Percentiles rank a stretch among this genome's conserved stretches.
phyloP scores from a whole-genome alignment of 345 rosid species.

The Garcia nutans region DNA sequence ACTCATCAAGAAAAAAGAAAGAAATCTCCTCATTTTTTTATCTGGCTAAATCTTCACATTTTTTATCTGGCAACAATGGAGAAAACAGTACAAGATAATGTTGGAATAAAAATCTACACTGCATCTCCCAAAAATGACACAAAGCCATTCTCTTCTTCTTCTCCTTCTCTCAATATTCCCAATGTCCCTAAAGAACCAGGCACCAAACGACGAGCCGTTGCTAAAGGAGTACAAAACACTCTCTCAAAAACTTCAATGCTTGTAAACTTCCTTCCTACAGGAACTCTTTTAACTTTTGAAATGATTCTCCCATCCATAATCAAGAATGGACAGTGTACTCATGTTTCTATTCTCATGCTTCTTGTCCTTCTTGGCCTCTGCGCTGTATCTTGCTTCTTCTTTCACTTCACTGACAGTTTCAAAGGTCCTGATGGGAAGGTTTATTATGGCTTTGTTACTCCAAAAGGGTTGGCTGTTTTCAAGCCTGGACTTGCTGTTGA shows the following conservation, averaged over 20 bases:
- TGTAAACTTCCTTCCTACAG: constrained; percentile 68
- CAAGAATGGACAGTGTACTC: constrained; percentile 55
- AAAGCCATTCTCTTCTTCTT: neutral
- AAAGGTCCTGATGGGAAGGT: constrained; percentile 58
- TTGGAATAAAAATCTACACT: constrained; percentile 59
- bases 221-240: constrained; percentile 68
- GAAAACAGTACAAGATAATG: constrained; percentile 42
- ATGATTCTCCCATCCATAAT: constrained; percentile 70
- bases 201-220: constrained; percentile 53
- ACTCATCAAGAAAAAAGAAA: too few species aligned
- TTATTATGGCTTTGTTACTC: constrained; percentile 72
- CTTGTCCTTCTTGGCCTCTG: constrained; percentile 50
- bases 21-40: neutral
- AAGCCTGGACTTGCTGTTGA: constrained; percentile 51
- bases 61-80: constrained; percentile 35
- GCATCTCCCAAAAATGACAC: constrained; percentile 41
- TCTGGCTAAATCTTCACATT: neutral
- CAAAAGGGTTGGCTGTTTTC: constrained; percentile 62
- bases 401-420: constrained; percentile 74
- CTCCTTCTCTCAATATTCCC: neutral
- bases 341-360: constrained; percentile 57
- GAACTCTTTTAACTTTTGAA: constrained; percentile 77
- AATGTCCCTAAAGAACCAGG: constrained; percentile 30
- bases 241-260: constrained; percentile 73
- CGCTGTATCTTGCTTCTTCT: constrained; percentile 68